Evolutionary conservation across 768 basidiomycete genomes (phyloP).

Genomic region (Leccinellum luteum): DNA sequence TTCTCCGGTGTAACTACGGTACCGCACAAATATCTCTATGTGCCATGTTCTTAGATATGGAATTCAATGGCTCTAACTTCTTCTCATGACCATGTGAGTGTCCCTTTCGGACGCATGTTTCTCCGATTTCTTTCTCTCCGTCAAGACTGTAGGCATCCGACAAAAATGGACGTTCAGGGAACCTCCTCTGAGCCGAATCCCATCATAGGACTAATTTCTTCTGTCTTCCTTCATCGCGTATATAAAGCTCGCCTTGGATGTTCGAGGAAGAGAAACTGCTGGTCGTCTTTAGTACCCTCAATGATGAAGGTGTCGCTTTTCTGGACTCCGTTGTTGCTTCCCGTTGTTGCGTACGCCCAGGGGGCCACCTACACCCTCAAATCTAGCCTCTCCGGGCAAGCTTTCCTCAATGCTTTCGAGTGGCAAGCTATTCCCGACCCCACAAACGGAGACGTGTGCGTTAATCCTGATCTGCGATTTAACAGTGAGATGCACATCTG

Average conservation of each 20-base stretch:
- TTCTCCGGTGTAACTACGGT: not conserved
- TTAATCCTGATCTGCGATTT: not conserved
- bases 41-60: not conserved
- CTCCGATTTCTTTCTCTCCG: not conserved
- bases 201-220: not conserved
- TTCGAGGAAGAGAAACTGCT: not conserved
- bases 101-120: not conserved
- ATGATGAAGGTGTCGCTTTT: not conserved
- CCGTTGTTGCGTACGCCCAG: not conserved
- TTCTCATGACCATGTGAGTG: not conserved
- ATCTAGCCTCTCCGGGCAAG: constrained; percentile 42
- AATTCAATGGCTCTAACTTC: not conserved
- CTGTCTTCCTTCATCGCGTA: not conserved
- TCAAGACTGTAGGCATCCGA: not conserved
- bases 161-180: not conserved
- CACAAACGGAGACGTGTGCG: constrained; percentile 27
- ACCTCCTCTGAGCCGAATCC: not conserved
- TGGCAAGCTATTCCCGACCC: constrained; percentile 29
- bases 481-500: not conserved
- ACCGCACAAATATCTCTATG: not conserved
- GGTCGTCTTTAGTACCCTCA: not conserved
- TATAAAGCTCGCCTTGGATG: not conserved
- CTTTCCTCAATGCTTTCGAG: constrained; percentile 41
- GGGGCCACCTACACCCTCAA: constrained; percentile 26
- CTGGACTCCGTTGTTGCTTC: not conserved